phyloP scores from a whole-genome alignment of 768 basidiomycete species.

The Kwoniella europaea region DNA sequence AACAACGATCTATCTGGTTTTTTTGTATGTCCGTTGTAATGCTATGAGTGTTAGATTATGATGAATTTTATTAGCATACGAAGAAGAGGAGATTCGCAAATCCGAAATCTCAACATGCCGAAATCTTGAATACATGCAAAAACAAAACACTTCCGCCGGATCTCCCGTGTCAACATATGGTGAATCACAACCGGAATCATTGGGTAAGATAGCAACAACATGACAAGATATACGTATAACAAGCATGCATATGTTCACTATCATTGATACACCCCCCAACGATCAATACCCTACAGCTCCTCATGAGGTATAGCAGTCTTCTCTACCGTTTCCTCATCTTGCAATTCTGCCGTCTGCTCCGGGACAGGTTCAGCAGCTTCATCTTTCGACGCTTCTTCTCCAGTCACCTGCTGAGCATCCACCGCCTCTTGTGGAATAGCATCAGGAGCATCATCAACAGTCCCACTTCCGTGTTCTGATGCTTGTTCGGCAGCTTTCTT shows the following conservation, averaged over 20 bases:
- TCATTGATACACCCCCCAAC: neutral
- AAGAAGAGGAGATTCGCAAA: neutral
- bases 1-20: too few relatives aligned
- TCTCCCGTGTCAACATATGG: too few relatives aligned
- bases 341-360: conserved; percentile 7
- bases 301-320: conserved; percentile 18
- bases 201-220: too few relatives aligned
- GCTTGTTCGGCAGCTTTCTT: conserved; percentile 19
- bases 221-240: conserved; percentile 1
- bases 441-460: conserved; percentile 27
- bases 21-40: neutral
- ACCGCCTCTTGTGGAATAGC: conserved; percentile 33
- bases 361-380: conserved; percentile 7
- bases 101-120: neutral
- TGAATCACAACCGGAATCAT: too few relatives aligned
- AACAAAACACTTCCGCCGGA: too few relatives aligned
- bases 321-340: conserved; percentile 14
- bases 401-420: conserved; percentile 16
- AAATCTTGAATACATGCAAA: neutral
- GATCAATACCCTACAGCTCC: conserved; percentile 8
- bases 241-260: conserved; percentile 3
- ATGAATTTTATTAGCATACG: neutral
- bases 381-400: conserved; percentile 11
- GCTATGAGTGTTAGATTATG: neutral
- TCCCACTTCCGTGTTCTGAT: conserved; percentile 11